phyloP scores from a whole-genome alignment of 192 early-diverging fungal species.

The Haplosporangium gracile region DNA sequence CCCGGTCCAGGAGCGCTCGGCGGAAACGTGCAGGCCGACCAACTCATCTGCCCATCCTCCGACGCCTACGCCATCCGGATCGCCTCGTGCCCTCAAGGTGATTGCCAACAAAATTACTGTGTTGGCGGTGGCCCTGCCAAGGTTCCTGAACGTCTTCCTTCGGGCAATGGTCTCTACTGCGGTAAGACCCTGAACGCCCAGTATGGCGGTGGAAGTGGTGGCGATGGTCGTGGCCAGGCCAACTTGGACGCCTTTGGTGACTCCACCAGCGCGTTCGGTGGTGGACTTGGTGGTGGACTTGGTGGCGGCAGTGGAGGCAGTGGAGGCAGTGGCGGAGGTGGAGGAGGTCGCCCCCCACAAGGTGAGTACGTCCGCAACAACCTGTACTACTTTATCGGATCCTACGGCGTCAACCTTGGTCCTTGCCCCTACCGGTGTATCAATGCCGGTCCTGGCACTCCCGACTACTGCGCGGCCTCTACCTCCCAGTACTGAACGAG shows the following conservation, averaged over 20 bases:
- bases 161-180: neutral
- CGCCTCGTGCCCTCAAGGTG: conserved; percentile 9
- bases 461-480: conserved; percentile 10
- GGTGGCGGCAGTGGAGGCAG: neutral
- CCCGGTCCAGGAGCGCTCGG: neutral
- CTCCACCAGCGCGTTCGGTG: neutral
- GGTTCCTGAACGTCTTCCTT: conserved; percentile 1
- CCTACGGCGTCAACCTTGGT: conserved; percentile 16
- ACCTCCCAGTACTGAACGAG: neutral
- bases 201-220: neutral
- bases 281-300: neutral
- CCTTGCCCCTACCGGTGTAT: conserved; percentile 15
- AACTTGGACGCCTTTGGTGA: neutral
- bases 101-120: conserved; percentile 14
- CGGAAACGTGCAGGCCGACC: neutral
- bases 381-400: conserved; percentile 15
- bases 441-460: conserved; percentile 7
- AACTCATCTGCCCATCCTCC: conserved; percentile 5
- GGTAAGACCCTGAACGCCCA: conserved; percentile 4
- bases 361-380: conserved; percentile 17
- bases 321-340: neutral
- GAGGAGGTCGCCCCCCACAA: neutral
- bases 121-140: conserved; percentile 18
- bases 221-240: neutral
- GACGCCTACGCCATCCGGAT: conserved; percentile 10